These are phyloP conservation scores for Pyrenophora tritici-repentis DNA, from an alignment of 2,329 filamentous ascomycete genomes.

Conservation along the genomic window DNA sequence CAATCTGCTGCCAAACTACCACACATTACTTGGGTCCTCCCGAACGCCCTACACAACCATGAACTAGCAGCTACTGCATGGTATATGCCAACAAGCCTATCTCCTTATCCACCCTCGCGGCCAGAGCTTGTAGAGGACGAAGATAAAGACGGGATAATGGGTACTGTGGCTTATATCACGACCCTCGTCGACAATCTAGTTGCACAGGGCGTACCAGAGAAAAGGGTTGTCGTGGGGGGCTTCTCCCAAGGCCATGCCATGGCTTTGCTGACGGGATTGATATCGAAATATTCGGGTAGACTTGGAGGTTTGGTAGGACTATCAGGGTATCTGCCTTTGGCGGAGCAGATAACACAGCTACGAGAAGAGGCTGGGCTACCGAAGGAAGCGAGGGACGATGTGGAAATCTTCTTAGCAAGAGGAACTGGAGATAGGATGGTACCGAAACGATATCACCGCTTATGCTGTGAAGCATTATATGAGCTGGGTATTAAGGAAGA, in stretches of 20 bases:
- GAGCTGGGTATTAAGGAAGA: conserved; percentile 49
- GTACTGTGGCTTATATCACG: conserved; percentile 49
- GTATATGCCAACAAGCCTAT: conserved; percentile 51
- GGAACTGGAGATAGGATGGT: conserved; percentile 56
- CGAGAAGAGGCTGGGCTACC: conserved; percentile 46
- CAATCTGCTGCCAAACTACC: conserved; percentile 55
- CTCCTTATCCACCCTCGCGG: conserved; percentile 47
- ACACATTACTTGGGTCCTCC: conserved; percentile 57
- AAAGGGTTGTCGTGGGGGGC: conserved; percentile 54
- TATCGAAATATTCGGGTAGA: conserved; percentile 48
- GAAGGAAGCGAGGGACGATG: conserved; percentile 39
- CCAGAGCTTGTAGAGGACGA: conserved; percentile 54
- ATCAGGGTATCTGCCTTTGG: conserved; percentile 55
- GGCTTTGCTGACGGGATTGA: conserved; percentile 51
- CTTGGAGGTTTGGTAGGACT: conserved; percentile 51
- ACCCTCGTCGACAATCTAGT: conserved; percentile 51
- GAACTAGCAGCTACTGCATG: conserved; percentile 55
- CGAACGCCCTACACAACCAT: conserved; percentile 55
- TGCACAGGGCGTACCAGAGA: conserved; percentile 47
- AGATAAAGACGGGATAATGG: conserved; percentile 52
- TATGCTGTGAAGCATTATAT: conserved; percentile 50
- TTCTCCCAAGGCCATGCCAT: conserved; percentile 57
- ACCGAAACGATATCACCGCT: conserved; percentile 50
- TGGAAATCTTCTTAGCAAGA: conserved; percentile 54
- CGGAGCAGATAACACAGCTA: conserved; percentile 47